Evolutionary conservation across 2,329 filamentous ascomycete species (phyloP).

Genomic region (Cladosporium velox): DNA sequence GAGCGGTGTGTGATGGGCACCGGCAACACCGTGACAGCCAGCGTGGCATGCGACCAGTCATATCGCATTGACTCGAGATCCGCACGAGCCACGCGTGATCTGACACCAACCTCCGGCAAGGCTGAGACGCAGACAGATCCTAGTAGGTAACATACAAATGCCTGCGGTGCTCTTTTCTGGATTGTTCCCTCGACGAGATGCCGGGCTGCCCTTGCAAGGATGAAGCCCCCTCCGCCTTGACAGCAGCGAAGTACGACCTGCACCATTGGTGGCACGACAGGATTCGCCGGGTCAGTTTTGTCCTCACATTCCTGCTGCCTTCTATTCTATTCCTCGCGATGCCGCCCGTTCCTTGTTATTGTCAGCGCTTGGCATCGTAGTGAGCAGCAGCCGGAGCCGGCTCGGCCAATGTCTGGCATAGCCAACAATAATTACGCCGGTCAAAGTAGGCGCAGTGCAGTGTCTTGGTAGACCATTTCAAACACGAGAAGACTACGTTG

Average conservation of each 20-base stretch:
- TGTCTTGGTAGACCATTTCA: conserved; percentile 7
- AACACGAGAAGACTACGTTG: conserved; percentile 14
- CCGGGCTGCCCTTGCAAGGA: conserved; percentile 9
- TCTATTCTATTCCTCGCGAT: background rate
- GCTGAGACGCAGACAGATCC: conserved; percentile 14
- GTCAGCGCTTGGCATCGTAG: conserved; percentile 7
- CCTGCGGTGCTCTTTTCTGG: conserved; percentile 20
- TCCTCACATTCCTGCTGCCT: conserved; percentile 9
- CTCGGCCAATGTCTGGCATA: conserved; percentile 10
- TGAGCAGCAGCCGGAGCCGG: conserved; percentile 8
- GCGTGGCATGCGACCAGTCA: conserved; percentile 1
- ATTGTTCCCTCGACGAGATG: conserved; percentile 4
- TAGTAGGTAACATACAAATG: conserved; percentile 9
- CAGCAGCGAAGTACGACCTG: conserved; percentile 7
- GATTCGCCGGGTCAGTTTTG: background rate
- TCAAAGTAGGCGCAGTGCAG: conserved; percentile 6
- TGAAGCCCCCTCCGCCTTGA: background rate
- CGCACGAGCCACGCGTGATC: conserved; percentile 14
- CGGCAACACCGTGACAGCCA: background rate
- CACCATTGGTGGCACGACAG: background rate
- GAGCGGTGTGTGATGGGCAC: conserved; percentile 7
- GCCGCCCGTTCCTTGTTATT: background rate
- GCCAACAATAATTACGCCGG: background rate
- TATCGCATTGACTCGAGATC: conserved; percentile 4
- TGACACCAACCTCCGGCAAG: conserved; percentile 17